A percentile compares a stretch with the other conserved stretches of the same genome.
Evolutionary conservation across 164 flowering plant genomes (phyloP).

Genomic region (Piper longum): DNA sequence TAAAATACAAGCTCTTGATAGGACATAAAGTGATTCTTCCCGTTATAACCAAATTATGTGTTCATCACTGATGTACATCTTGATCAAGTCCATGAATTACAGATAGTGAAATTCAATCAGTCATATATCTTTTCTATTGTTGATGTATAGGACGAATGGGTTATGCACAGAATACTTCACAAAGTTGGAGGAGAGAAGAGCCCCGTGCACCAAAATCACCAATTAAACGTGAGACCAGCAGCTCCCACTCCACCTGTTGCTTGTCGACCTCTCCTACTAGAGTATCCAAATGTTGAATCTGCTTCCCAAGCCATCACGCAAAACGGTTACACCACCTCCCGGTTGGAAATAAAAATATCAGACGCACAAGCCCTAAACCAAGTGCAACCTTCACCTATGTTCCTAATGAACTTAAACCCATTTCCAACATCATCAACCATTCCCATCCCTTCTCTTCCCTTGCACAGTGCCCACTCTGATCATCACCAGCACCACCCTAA

Average conservation of each 20-base stretch:
- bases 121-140: too few relatives aligned
- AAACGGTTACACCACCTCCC: slow-evolving; percentile 5
- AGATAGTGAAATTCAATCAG: not conserved
- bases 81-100: too few relatives aligned
- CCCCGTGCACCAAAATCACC: slow-evolving; percentile 15
- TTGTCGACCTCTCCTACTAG: slow-evolving; percentile 22
- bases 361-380: slow-evolving; percentile 12
- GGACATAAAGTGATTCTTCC: not conserved
- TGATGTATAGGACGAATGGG: slow-evolving; percentile 63
- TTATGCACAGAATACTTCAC: slow-evolving; percentile 63
- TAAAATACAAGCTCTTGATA: not conserved
- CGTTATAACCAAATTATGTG: not conserved
- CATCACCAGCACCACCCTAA: not conserved
- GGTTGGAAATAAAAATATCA: slow-evolving; percentile 7
- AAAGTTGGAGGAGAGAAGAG: slow-evolving; percentile 28
- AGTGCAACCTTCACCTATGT: slow-evolving; percentile 6
- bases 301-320: slow-evolving; percentile 7
- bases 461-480: slow-evolving; percentile 25
- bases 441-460: too few relatives aligned
- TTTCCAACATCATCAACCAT: slow-evolving; percentile 5
- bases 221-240: slow-evolving; percentile 8
- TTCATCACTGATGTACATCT: not conserved
- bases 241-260: slow-evolving; percentile 5
- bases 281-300: slow-evolving; percentile 9
- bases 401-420: slow-evolving; percentile 8